Base-by-base conservation (phyloP, 352 stramenopile species). In the Globisporangium mamillatum region DNA sequence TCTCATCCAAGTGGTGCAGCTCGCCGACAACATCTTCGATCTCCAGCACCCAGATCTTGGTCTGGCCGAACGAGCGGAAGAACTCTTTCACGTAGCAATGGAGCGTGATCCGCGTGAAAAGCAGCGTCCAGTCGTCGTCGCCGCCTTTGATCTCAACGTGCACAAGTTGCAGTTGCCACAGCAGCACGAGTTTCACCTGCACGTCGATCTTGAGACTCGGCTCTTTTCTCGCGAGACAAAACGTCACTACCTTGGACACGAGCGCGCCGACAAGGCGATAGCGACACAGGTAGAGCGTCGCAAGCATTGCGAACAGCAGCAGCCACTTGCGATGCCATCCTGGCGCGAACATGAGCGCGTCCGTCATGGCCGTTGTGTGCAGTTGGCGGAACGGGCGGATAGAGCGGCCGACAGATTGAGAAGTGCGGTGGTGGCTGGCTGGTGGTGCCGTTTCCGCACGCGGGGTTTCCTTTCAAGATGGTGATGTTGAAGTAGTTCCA, bases 291-390 rank as follows among this genome's bases (percentile, higher is more conserved):
- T 86, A 91, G 27, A 81, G 48, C 75, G 74, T 84, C 29, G 72
- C 63, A 8, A 91, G 55, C 20, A 71, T 38, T 0, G 70, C 60
- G 4, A 75, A 32, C 12, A 91, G 66, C 32, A 85, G 25, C 27
- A 93, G 53, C 81, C 81, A 91, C 67, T 91, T 91, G 66, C 75
- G 81, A 25, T 89, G 80, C 84, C 84, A 91, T 3, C 73, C 75
- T 18, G 66, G 22, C 20, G 72, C 73, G 64, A 79, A 79, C 27
- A 67, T 50, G 38, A 52, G 38, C 53, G 38, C 18, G 0, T 64
- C 64, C 56, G 32, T 48, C 32, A 32, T 48, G 7, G 7, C 4
- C 4, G 29, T 1, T 34, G 54, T 6, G 10, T 46, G 27, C 25
- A 25, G 6, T 22, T 60, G 20, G 24, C 18, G 55, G n/a, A 9